Conservation (phyloP, 495 filamentous ascomycete genomes). For the Trichocladium antarcticum region DNA sequence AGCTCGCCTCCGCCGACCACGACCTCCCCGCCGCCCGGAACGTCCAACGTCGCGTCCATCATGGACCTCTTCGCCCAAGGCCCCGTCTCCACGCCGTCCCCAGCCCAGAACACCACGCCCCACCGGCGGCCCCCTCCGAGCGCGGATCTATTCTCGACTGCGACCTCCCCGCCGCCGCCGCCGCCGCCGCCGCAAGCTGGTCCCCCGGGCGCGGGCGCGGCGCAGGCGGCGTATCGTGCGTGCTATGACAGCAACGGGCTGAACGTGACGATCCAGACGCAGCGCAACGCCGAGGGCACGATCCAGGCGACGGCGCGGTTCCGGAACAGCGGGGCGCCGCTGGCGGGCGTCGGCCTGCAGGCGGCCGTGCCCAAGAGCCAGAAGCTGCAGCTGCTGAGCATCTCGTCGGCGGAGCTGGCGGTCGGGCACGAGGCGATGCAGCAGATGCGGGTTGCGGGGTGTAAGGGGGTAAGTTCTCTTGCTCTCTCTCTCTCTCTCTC, state of each 20-base stretch:
- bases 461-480: constrained; percentile 65
- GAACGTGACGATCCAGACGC: constrained; percentile 64
- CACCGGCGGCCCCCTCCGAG: constrained; percentile 31
- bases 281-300: constrained; percentile 59
- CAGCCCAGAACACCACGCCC: constrained; percentile 22
- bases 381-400: constrained; percentile 77
- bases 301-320: constrained; percentile 76
- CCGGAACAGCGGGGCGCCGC: constrained; percentile 52
- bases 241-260: constrained; percentile 83
- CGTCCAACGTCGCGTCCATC: constrained; percentile 61
- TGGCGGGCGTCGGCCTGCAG: constrained; percentile 69
- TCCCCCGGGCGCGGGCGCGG: too few relatives aligned
- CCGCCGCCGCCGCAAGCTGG: constrained; percentile 28
- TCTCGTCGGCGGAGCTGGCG: constrained; percentile 65
- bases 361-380: constrained; percentile 94
- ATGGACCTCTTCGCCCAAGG: constrained; percentile 68
- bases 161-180: constrained; percentile 38
- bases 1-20: constrained; percentile 40
- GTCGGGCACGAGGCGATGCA: constrained; percentile 74
- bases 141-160: constrained; percentile 31
- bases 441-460: constrained; percentile 68
- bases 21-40: constrained; percentile 41
- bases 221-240: constrained; percentile 44
- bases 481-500: not conserved
- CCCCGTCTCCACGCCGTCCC: constrained; percentile 18